phyloP scores from a whole-genome alignment of 306 rosid genomes.

The Trifolium repens region DNA sequence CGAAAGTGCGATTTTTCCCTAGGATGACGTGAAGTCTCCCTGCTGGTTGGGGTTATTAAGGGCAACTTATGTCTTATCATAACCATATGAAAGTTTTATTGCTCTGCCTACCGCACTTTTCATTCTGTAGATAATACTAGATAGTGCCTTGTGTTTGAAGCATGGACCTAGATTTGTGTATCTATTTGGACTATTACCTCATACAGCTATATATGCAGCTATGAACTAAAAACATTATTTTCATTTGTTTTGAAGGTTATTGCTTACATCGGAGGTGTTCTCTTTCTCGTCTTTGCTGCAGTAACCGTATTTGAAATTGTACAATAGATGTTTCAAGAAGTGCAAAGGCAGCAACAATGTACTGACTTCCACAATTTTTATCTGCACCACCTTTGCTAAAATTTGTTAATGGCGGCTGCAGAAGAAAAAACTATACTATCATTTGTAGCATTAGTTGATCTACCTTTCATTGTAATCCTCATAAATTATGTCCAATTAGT shows the following conservation, averaged over 20 bases:
- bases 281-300: slow-evolving; percentile 89
- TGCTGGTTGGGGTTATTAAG: slow-evolving; percentile 33
- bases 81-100: slow-evolving; percentile 33
- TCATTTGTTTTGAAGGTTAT: slow-evolving; percentile 66
- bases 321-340: slow-evolving; percentile 43
- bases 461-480: slow-evolving; percentile 30
- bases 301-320: slow-evolving; percentile 75
- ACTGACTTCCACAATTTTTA: slow-evolving; percentile 27
- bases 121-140: slow-evolving; percentile 30
- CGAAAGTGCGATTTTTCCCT: background rate
- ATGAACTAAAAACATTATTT: slow-evolving; percentile 25
- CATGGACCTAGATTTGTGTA: slow-evolving; percentile 21
- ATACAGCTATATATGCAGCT: background rate
- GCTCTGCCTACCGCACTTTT: slow-evolving; percentile 26
- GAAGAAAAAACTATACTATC: background rate
- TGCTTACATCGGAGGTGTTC: slow-evolving; percentile 88
- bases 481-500: slow-evolving; percentile 20
- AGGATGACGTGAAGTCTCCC: slow-evolving; percentile 28
- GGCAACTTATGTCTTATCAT: slow-evolving; percentile 18
- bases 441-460: slow-evolving; percentile 28
- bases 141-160: slow-evolving; percentile 39
- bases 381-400: background rate
- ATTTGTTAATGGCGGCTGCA: slow-evolving; percentile 11
- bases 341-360: slow-evolving; percentile 23
- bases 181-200: slow-evolving; percentile 27